Percentiles rank a stretch among this genome's conserved stretches.
These are phyloP conservation scores for Trichoderma semiorbis DNA, from an alignment of 2,329 filamentous ascomycete species.

Conservation along the genomic window DNA sequence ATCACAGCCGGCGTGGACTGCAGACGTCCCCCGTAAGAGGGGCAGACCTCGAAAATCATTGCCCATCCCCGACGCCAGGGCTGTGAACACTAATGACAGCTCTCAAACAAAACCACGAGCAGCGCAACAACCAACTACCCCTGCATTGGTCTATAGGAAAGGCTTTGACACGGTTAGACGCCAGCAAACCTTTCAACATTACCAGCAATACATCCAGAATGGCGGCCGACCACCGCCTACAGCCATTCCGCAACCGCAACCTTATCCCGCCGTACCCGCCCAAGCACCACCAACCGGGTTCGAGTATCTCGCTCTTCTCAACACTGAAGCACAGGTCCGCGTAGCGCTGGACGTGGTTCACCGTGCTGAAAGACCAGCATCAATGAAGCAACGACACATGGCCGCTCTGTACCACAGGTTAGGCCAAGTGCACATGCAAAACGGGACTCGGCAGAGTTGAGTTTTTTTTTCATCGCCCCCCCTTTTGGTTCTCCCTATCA, in stretches of 20 bases:
- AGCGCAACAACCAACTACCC: not conserved
- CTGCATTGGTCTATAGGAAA: not conserved
- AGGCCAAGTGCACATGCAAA: slow-evolving; percentile 12
- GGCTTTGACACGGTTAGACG: not conserved
- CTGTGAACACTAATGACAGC: not conserved
- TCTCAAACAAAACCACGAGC: not conserved
- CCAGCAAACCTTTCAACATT: slow-evolving; percentile 11
- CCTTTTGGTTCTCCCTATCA: not conserved
- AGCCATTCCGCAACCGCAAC: not conserved
- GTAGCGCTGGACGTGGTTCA: slow-evolving; percentile 62
- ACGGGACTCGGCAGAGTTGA: slow-evolving; percentile 16
- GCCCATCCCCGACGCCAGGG: not conserved
- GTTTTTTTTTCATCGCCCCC: not conserved
- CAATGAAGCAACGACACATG: slow-evolving; percentile 16
- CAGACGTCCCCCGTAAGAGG: slow-evolving; percentile 2
- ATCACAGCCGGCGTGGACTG: not conserved
- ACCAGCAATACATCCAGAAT: slow-evolving; percentile 6
- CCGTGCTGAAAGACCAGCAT: slow-evolving; percentile 20
- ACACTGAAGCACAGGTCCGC: slow-evolving; percentile 56
- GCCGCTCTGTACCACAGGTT: slow-evolving; percentile 16
- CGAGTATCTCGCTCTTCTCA: not conserved
- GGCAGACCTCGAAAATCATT: slow-evolving; percentile 13
- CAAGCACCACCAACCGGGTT: not conserved
- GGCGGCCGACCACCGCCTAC: not conserved
- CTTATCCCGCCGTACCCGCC: not conserved